Evolutionary conservation across 306 rosid genomes (phyloP).

Genomic region (Lithocarpus polystachyus): DNA sequence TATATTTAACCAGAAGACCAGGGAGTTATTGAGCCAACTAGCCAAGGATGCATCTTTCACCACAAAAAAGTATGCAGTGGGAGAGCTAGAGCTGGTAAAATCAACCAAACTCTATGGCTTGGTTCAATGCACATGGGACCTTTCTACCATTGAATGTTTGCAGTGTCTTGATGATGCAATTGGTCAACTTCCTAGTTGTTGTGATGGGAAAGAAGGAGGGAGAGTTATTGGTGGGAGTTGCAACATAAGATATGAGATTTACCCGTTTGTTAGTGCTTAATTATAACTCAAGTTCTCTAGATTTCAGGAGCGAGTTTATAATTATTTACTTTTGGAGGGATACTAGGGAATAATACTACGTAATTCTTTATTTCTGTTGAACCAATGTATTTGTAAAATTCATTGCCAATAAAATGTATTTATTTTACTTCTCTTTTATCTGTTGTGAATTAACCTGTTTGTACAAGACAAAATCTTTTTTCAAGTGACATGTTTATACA

Average conservation of each 20-base stretch:
- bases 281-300: not conserved
- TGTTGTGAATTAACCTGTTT: too few relatives aligned
- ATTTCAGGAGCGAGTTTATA: too few relatives aligned
- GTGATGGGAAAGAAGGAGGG: not conserved
- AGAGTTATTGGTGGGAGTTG: conserved; percentile 9
- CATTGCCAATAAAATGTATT: too few relatives aligned
- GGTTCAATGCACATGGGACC: conserved; percentile 1
- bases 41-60: not conserved
- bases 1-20: not conserved
- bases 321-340: too few relatives aligned
- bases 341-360: too few relatives aligned
- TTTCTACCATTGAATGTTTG: not conserved
- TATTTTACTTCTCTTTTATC: too few relatives aligned
- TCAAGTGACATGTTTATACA: too few relatives aligned
- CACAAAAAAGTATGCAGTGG: not conserved
- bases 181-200: not conserved
- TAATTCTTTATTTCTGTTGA: too few relatives aligned
- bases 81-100: not conserved
- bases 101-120: not conserved
- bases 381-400: too few relatives aligned
- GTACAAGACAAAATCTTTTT: too few relatives aligned
- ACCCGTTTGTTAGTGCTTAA: not conserved
- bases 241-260: not conserved
- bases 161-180: not conserved
- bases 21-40: not conserved